phyloP scores from a whole-genome alignment of 495 filamentous ascomycete species.

The Neohortaea acidophila region DNA sequence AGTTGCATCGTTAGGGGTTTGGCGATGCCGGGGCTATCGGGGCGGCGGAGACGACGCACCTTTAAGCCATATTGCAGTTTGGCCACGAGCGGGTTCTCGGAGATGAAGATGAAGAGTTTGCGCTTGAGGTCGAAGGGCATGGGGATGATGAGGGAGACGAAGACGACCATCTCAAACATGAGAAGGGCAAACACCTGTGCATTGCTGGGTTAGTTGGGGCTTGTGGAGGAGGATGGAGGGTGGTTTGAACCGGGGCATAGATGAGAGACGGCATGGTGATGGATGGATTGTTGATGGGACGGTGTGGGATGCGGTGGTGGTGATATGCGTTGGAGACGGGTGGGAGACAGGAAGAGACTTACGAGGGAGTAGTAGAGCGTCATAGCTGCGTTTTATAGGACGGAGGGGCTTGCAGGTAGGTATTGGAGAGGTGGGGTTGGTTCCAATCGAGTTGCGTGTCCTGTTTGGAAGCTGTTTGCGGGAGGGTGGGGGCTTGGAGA shows the following conservation, averaged over 20 bases:
- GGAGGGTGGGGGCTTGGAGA: too few species aligned
- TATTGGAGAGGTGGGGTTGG: too few species aligned
- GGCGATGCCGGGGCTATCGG: neutral
- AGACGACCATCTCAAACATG: slow-evolving; percentile 84
- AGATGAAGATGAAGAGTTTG: slow-evolving; percentile 85
- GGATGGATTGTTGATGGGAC: slow-evolving; percentile 2
- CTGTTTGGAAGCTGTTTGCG: too few species aligned
- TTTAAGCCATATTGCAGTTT: slow-evolving; percentile 70
- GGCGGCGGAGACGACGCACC: slow-evolving; percentile 28
- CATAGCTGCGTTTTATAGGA: slow-evolving; percentile 49
- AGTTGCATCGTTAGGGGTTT: slow-evolving; percentile 8
- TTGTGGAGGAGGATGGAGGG: neutral
- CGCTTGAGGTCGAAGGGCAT: slow-evolving; percentile 74
- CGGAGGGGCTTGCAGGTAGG: too few species aligned
- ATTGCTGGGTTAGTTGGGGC: slow-evolving; percentile 4
- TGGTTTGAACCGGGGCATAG: slow-evolving; percentile 24
- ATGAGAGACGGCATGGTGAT: slow-evolving; percentile 26
- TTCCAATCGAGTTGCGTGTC: too few species aligned
- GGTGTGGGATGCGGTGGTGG: neutral
- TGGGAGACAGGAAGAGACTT: slow-evolving; percentile 30
- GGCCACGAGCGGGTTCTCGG: slow-evolving; percentile 69
- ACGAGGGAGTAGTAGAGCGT: slow-evolving; percentile 98
- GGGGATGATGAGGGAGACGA: slow-evolving; percentile 81
- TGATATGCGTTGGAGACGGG: neutral
- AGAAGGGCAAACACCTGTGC: slow-evolving; percentile 80